Percentiles rank a stretch among this genome's conserved stretches.
Conservation (phyloP, 179 eudicot species). For the Camellia oleifera region DNA sequence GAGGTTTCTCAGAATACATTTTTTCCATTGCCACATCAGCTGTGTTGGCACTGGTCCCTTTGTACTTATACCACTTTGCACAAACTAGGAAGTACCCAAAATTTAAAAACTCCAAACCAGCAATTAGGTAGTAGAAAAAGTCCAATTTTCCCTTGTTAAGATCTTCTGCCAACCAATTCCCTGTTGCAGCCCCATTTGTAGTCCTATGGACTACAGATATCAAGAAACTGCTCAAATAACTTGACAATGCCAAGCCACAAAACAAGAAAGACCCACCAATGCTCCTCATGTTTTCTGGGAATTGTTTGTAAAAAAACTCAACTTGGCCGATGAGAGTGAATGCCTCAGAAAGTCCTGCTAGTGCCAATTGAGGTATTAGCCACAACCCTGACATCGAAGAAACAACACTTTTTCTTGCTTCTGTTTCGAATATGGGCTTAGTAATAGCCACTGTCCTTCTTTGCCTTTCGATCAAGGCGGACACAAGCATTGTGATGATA, state of each 20-base stretch:
- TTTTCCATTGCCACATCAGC: constrained; percentile 9
- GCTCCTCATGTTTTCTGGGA: constrained; percentile 59
- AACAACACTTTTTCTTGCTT: constrained; percentile 22
- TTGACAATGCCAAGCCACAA: constrained; percentile 32
- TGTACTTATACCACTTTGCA: constrained; percentile 48
- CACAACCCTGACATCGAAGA: constrained; percentile 59
- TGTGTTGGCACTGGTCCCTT: constrained; percentile 19
- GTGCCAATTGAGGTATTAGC: constrained; percentile 48
- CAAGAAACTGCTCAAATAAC: constrained; percentile 37
- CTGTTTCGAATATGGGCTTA: constrained; percentile 26
- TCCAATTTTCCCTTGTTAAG: constrained; percentile 45
- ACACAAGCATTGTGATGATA: constrained; percentile 23
- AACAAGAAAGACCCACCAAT: constrained; percentile 34
- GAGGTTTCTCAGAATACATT: constrained; percentile 5
- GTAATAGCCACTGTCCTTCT: constrained; percentile 34
- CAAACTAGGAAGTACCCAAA: constrained; percentile 37
- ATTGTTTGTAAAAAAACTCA: constrained; percentile 54
- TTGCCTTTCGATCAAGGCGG: constrained; percentile 36
- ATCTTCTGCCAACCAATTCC: constrained; percentile 49
- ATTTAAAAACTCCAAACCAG: constrained; percentile 34
- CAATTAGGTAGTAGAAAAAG: constrained; percentile 40
- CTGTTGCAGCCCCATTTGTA: constrained; percentile 14
- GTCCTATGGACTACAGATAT: constrained; percentile 32
- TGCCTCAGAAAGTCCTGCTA: constrained; percentile 60
- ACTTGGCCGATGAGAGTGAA: constrained; percentile 44